Base-by-base conservation (phyloP, 441 rosid genomes). In the Gossypium davidsonii region DNA sequence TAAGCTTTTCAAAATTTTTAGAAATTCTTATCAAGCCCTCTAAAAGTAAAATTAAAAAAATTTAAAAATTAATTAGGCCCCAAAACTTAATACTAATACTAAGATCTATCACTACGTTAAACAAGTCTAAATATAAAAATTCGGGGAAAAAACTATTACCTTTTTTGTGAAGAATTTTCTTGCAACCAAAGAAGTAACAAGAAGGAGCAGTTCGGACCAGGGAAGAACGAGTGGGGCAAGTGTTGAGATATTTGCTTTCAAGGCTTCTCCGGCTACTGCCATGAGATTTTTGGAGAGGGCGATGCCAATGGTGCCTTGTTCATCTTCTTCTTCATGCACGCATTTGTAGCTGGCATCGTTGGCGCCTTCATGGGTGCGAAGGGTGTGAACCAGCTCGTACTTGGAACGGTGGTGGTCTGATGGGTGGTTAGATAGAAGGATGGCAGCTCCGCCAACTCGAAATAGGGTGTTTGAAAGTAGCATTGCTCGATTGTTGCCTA, bases 191-290 rank as follows among this genome's bases (percentile, higher is more conserved):
- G 76, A 78, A 1, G 69, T 68, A 3, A 80, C 71, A 52, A 83
- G 80, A 15, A 79, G 78, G 62, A 84, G 71, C 25, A 84, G 88
- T 60, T 86, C 85, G 0, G 90, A 84, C 78, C 81, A 48, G 0
- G 90, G 88, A 12, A 86, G 74, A 3, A 86, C 85, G 0, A 83
- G 64, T 0, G 88, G 90, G 56, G 86, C 88, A 0, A 86, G 83
- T 4, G 84, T 80, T 1, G 85, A 78, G 31, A 86, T 84, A 66
- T 86, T 86, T 0, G 83, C 81, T 57, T 83, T 78, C 0, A 86
- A 82, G 21, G 90, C 88, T 44, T 83, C 82, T 61, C 86, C 88
- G 0, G 90, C 90, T 0, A 83, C 77, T 0, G 74, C 76, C 88
- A 83, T 80, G 18, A 87, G 81, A 70, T 85, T 79, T 64, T 78